Conservation (phyloP, 2,329 filamentous ascomycete species). For the Dothideomycetidae sp. region DNA sequence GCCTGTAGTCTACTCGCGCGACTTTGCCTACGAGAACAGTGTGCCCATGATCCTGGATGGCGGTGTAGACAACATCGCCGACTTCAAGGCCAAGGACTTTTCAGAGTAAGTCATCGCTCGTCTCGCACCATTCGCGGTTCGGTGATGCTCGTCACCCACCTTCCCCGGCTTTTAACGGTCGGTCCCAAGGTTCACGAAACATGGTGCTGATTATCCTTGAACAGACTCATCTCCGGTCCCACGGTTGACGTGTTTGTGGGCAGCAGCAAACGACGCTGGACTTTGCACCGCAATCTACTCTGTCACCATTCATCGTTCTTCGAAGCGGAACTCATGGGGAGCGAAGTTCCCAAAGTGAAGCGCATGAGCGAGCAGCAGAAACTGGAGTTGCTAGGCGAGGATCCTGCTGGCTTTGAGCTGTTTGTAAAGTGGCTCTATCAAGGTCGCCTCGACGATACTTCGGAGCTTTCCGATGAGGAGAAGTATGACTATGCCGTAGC, state of each 20-base stretch:
- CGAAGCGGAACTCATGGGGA: slow-evolving; percentile 22
- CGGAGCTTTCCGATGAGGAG: slow-evolving; percentile 30
- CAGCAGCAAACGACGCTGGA: slow-evolving; percentile 33
- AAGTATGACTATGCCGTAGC: slow-evolving; percentile 42
- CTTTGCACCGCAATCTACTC: slow-evolving; percentile 38
- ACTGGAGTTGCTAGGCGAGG: slow-evolving; percentile 35
- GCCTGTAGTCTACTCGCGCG: slow-evolving; percentile 23
- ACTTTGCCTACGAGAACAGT: slow-evolving; percentile 32
- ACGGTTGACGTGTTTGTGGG: slow-evolving; percentile 40
- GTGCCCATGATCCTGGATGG: slow-evolving; percentile 27
- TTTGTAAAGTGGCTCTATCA: slow-evolving; percentile 44
- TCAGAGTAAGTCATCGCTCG: slow-evolving; percentile 36
- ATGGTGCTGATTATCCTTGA: slow-evolving; percentile 13
- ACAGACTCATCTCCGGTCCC: slow-evolving; percentile 39
- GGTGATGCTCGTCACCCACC: neutral
- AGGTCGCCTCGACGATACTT: slow-evolving; percentile 37
- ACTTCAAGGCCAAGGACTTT: slow-evolving; percentile 34
- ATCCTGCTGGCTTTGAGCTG: slow-evolving; percentile 38
- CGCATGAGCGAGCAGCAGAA: slow-evolving; percentile 24
- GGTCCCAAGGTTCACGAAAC: slow-evolving; percentile 1
- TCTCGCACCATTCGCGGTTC: slow-evolving; percentile 28
- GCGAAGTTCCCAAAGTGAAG: slow-evolving; percentile 24
- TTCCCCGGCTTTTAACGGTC: neutral
- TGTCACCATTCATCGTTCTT: slow-evolving; percentile 38
- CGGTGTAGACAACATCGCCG: slow-evolving; percentile 33